phyloP scores from a whole-genome alignment of 352 stramenopile species.

The Phytophthora pisi region DNA sequence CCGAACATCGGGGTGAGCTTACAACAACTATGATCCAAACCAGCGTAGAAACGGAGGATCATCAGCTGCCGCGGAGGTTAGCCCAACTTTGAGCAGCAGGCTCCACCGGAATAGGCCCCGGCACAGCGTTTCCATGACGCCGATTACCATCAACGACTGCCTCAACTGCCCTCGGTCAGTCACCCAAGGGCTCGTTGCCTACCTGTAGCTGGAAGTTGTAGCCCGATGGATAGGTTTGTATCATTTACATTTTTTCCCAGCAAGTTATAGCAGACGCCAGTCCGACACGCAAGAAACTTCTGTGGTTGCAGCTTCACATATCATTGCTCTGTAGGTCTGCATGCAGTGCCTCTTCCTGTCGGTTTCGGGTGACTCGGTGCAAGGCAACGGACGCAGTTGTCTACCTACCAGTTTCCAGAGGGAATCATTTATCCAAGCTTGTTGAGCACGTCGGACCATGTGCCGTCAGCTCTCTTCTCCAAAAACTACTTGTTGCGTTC shows the following conservation, averaged over 20 bases:
- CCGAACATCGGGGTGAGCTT: constrained; percentile 1
- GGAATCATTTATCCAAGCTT: neutral
- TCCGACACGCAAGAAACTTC: too few species aligned
- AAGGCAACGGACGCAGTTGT: constrained; percentile 5
- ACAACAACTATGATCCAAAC: neutral
- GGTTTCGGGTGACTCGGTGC: constrained; percentile 8
- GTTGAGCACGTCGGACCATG: neutral
- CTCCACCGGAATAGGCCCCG: constrained; percentile 1
- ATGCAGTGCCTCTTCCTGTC: neutral
- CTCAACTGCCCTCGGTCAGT: neutral
- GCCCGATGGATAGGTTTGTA: too few species aligned
- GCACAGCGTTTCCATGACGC: constrained; percentile 9
- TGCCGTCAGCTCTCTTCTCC: too few species aligned
- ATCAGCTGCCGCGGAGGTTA: neutral
- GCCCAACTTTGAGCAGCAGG: constrained; percentile 3
- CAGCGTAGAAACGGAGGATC: neutral
- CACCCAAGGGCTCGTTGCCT: neutral
- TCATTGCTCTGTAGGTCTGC: neutral
- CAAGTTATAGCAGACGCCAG: too few species aligned
- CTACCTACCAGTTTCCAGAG: neutral
- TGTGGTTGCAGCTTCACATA: neutral
- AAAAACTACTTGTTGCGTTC: too few species aligned
- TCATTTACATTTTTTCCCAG: too few species aligned
- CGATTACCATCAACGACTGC: neutral
- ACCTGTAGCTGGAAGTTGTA: too few species aligned